Evolutionary conservation across 1,284 basidiomycete species (phyloP), one percentile per base, ranked within the genome.

Genomic region (Pascua guehoae): DNA sequence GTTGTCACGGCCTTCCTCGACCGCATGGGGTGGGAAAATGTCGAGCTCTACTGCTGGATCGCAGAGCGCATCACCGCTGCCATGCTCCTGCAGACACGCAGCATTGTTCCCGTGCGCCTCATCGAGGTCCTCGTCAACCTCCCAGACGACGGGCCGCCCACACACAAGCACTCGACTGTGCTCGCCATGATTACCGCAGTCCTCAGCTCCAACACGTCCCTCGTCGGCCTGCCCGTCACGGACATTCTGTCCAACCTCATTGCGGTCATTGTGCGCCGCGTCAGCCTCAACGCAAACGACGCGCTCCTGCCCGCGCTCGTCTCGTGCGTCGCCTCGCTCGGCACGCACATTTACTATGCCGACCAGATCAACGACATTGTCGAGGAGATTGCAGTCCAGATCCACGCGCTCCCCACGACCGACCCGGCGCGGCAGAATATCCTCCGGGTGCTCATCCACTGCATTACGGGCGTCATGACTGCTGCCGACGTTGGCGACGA

Each of bases 281-380:
- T 87, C 36, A 80, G 85, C 3, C 77, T 86, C 46, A 81, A 86
- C 61, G 75, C 82, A 0, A 77, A 83, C n/a, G 91, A 96, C 66
- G 65, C 80, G 4, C 79, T 92, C 10, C 78, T 96, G 9, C 82
- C 86, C 0, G 78, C 83, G 2, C 77, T 95, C 42, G 87, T 95
- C 9, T 82, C 86, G 56, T 89, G 89, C 68, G 88, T 96, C 54
- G 81, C 89, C 7, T 88, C 91, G 0, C 81, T 98, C 16, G 74
- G 73, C 16, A 86, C 87, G 8, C 91, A 96, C 72, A 86, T 95
- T 54, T 95, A 96, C 79, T 97, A 98, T 72, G 88, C 91, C 47
- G 95, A 97, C 72, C 95, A 98, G 78, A 90, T 95, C 61, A 90
- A 91, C 71, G 94, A 97, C 73, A 85, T 97, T 52, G 86, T 90